Conservation (phyloP, 1,139 yeast genomes). For the Protomyces inouyei region DNA sequence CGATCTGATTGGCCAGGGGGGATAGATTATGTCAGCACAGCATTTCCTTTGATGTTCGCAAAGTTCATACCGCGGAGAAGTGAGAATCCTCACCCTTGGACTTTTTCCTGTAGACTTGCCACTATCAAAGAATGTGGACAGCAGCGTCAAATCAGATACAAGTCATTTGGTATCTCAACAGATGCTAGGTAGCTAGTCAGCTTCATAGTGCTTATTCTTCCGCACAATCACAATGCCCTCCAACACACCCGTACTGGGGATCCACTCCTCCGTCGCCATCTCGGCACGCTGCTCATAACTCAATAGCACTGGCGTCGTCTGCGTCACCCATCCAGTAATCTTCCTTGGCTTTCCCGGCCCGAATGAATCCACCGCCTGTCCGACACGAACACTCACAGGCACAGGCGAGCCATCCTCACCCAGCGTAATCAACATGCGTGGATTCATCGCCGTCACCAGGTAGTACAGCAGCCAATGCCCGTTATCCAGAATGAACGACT, state of each 20-base stretch:
- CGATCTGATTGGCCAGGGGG: too few relatives aligned
- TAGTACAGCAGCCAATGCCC: constrained; percentile 79
- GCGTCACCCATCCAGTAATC: constrained; percentile 99
- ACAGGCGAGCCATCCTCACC: constrained; percentile 84
- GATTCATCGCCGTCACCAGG: constrained; percentile 83
- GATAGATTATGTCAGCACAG: too few relatives aligned
- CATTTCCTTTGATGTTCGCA: too few relatives aligned
- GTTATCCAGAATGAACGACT: constrained; percentile 46
- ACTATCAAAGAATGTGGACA: too few relatives aligned
- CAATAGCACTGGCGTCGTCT: constrained; percentile 89
- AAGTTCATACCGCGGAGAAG: too few relatives aligned
- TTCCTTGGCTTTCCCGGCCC: constrained; percentile 99
- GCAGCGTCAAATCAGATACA: too few relatives aligned
- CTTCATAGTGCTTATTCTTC: constrained; percentile 85
- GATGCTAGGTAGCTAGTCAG: constrained; percentile 34
- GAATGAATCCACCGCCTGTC: constrained; percentile 97
- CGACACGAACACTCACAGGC: constrained; percentile 94
- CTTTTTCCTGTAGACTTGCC: too few relatives aligned
- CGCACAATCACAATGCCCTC: constrained; percentile 91
- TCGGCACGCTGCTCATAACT: constrained; percentile 97
- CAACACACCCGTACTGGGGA: constrained; percentile 70
- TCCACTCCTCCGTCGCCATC: constrained; percentile 89
- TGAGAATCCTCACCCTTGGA: too few relatives aligned
- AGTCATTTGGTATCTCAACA: background rate
- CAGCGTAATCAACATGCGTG: constrained; percentile 87